These are phyloP conservation scores for Solidago caesia DNA, from an alignment of 129 eudicot species.

Conservation along the genomic window DNA sequence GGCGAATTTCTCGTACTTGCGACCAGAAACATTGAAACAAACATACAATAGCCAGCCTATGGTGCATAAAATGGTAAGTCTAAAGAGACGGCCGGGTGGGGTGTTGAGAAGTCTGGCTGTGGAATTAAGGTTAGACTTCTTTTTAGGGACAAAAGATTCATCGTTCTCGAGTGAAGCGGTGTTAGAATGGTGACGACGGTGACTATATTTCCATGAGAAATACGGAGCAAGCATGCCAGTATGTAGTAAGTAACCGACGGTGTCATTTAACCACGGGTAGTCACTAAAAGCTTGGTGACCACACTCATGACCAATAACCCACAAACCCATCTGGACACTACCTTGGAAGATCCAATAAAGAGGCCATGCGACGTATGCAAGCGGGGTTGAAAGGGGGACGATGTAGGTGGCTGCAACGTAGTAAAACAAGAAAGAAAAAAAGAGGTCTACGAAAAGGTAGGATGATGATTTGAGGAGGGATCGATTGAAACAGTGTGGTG, in stretches of 20 bases:
- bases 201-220: slow-evolving; percentile 23
- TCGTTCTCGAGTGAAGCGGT: slow-evolving; percentile 12
- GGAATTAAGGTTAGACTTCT: slow-evolving; percentile 6
- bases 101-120: slow-evolving; percentile 10
- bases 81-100: slow-evolving; percentile 16
- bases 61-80: slow-evolving; percentile 6
- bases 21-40: slow-evolving; percentile 13
- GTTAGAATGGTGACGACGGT: slow-evolving; percentile 21
- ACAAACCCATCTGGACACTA: slow-evolving; percentile 22
- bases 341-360: slow-evolving; percentile 24
- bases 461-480: slow-evolving; percentile 2
- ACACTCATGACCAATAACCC: slow-evolving; percentile 23
- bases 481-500: slow-evolving; percentile 19
- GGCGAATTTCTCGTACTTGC: slow-evolving; percentile 17
- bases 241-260: slow-evolving; percentile 12
- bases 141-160: slow-evolving; percentile 17
- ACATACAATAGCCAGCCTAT: slow-evolving; percentile 14
- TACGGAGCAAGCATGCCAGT: slow-evolving; percentile 19
- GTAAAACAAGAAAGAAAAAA: slow-evolving; percentile 14
- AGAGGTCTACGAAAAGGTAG: slow-evolving; percentile 16
- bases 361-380: not conserved
- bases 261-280: slow-evolving; percentile 22
- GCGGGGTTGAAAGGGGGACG: not conserved
- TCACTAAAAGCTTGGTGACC: slow-evolving; percentile 21
- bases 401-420: slow-evolving; percentile 2